Percentiles rank a stretch among this genome's conserved stretches.
Evolutionary conservation across 257 asterid genomes (phyloP).

Genomic region (Leptodermis oblonga): DNA sequence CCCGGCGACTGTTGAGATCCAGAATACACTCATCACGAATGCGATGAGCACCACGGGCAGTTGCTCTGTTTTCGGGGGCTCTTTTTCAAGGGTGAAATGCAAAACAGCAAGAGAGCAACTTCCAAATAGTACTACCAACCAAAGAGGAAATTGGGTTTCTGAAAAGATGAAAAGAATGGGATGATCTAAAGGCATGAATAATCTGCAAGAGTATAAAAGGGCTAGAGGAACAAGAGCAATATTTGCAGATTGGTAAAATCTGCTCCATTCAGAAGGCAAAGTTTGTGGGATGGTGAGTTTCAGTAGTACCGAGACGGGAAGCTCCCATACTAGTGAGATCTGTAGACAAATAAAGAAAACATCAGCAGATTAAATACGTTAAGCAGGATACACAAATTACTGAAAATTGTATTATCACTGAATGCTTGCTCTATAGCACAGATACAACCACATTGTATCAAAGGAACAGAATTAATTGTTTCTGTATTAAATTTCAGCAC

Average conservation of each 20-base stretch:
- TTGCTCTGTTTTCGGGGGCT: slow-evolving; percentile 74
- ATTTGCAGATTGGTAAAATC: slow-evolving; percentile 79
- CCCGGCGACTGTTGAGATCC: slow-evolving; percentile 91
- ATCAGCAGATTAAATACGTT: neutral
- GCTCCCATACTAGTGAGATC: slow-evolving; percentile 70
- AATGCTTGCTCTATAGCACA: neutral
- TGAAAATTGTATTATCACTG: neutral
- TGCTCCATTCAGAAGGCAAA: slow-evolving; percentile 77
- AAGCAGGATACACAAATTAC: neutral
- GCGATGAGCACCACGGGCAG: slow-evolving; percentile 52
- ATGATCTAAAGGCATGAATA: slow-evolving; percentile 71
- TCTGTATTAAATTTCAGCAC: neutral
- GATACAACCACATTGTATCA: neutral
- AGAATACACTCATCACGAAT: slow-evolving; percentile 89
- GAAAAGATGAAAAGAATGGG: slow-evolving; percentile 69
- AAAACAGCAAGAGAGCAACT: slow-evolving; percentile 66
- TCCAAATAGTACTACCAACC: slow-evolving; percentile 61
- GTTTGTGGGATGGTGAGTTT: slow-evolving; percentile 81
- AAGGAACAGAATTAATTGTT: neutral
- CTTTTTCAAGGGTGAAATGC: slow-evolving; percentile 65
- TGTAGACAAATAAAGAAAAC: slow-evolving; percentile 30
- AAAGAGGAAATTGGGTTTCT: slow-evolving; percentile 67
- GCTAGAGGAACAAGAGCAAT: slow-evolving; percentile 80
- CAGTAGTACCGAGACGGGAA: slow-evolving; percentile 70
- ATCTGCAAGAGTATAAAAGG: slow-evolving; percentile 68